Percentiles rank a stretch among this genome's conserved stretches.
Evolutionary conservation across 768 basidiomycete genomes (phyloP).

Genomic region (Filobasidium floriforme): DNA sequence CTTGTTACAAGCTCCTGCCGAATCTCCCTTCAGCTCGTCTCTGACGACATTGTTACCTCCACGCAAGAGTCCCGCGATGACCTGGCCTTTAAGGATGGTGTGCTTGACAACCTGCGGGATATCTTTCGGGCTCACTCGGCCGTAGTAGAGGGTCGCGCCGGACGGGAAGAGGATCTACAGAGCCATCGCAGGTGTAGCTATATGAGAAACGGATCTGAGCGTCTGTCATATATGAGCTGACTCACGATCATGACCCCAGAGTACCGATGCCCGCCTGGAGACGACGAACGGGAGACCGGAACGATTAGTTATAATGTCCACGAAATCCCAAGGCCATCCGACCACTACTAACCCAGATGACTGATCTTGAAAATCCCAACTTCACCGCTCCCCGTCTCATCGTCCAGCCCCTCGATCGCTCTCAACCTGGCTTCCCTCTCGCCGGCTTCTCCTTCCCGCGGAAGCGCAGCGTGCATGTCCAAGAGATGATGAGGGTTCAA

Average conservation of each 20-base stretch:
- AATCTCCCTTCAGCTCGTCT: constrained; percentile 14
- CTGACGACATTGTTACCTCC: constrained; percentile 67
- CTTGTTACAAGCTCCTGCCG: constrained; percentile 5
- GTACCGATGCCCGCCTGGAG: constrained; percentile 65
- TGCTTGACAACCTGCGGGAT: constrained; percentile 56
- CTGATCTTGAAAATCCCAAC: constrained; percentile 75
- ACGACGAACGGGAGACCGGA: background rate
- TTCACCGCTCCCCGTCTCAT: constrained; percentile 53
- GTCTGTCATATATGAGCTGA: constrained; percentile 25
- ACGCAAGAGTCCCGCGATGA: constrained; percentile 76
- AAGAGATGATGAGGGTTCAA: constrained; percentile 42
- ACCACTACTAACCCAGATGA: constrained; percentile 58
- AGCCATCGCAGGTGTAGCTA: background rate
- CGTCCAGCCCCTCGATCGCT: constrained; percentile 52
- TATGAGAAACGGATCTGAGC: background rate
- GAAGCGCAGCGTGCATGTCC: constrained; percentile 52
- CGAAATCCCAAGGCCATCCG: background rate
- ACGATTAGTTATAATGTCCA: background rate
- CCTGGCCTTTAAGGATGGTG: constrained; percentile 74
- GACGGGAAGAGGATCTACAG: constrained; percentile 74
- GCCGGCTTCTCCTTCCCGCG: constrained; percentile 53
- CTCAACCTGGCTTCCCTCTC: constrained; percentile 52
- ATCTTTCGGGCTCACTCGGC: constrained; percentile 82
- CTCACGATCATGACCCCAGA: constrained; percentile 83
- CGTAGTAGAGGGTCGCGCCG: constrained; percentile 85